Base-by-base conservation (phyloP, 202 grass and related monocot genomes). In the Panicum virgatum region DNA sequence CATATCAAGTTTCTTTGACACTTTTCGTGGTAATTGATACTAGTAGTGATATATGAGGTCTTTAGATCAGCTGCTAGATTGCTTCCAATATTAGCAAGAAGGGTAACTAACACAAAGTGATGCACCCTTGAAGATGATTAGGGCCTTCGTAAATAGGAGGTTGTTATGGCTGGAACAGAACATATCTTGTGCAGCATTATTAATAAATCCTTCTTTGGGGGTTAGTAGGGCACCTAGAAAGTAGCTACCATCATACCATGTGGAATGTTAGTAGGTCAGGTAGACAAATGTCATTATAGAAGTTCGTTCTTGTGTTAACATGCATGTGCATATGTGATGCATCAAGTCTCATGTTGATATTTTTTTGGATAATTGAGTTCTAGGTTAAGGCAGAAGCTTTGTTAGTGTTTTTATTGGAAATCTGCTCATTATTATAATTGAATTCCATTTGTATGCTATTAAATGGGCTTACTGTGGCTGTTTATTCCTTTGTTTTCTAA, bases 401-500 rank as follows among this genome's bases (percentile, higher is more conserved):
- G 32, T 54, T 69, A 50, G 15, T 20, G 23, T 19, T 51, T 46
- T 18, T 37, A 37, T 18, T 60, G 29, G 14, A 34, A 3, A 45
- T 46, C 2, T 43, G 16, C n/a, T n/a, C 25, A 37, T 69, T 75
- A 37, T 9, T 32, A 19, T 45, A 60, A 12, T 53, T 75, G 44
- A 62, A 37, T 84, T 52, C n/a, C 50, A 67, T 25, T 79, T 40
- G 5, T 34, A 61, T 47, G 9, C 54, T 54, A 52, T 59, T 80
- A 52, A 45, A 7, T 53, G 32, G 14, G 5, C 5, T 29, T 38
- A 12, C 20, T 52, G 5, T 48, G 34, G 45, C 42, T 78, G 34
- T 13, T 18, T 25, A 15, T 19, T 70, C 44, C 39, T 79, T 48
- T 27, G 19, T 66, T 82, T 68, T 9, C 43, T 62, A 25, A 74